A percentile compares a stretch with the other conserved stretches of the same genome.
Conservation (phyloP, 805 yeast species). For the Metschnikowia cerradonensis region DNA sequence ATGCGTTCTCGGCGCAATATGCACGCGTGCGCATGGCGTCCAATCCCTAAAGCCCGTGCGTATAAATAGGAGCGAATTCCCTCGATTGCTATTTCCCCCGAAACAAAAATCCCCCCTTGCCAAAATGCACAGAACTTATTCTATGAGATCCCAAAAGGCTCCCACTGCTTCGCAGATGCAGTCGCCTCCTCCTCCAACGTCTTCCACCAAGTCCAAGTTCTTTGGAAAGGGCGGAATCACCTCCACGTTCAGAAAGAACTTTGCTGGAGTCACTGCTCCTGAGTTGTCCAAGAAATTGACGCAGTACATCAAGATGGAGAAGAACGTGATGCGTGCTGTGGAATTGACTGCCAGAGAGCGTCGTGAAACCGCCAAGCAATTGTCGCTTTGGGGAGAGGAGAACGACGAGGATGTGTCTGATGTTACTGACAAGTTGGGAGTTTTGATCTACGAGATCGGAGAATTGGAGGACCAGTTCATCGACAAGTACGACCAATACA, state of each 20-base stretch:
- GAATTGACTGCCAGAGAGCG: slow-evolving; percentile 93
- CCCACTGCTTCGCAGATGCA: slow-evolving; percentile 80
- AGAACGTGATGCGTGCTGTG: slow-evolving; percentile 89
- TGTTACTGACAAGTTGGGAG: slow-evolving; percentile 96
- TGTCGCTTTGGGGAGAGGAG: slow-evolving; percentile 96
- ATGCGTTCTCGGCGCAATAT: not conserved
- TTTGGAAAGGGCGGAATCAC: slow-evolving; percentile 74
- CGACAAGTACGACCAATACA: slow-evolving; percentile 97
- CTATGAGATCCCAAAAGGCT: slow-evolving; percentile 72
- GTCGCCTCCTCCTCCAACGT: slow-evolving; percentile 77
- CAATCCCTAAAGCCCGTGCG: not conserved
- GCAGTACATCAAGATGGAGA: slow-evolving; percentile 91
- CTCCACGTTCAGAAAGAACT: slow-evolving; percentile 66
- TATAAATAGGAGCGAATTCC: slow-evolving; percentile 8
- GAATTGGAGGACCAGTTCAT: slow-evolving; percentile 97
- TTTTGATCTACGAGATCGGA: slow-evolving; percentile 90
- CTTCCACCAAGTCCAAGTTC: slow-evolving; percentile 67
- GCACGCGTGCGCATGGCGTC: slow-evolving; percentile 1
- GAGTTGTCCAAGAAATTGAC: slow-evolving; percentile 90
- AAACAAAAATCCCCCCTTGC: not conserved
- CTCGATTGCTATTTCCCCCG: not conserved
- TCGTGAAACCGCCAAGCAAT: slow-evolving; percentile 93
- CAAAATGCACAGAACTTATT: slow-evolving; percentile 79
- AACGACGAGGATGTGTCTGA: slow-evolving; percentile 97
- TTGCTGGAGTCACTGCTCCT: slow-evolving; percentile 93